Evolutionary conservation across 352 stramenopile species (phyloP), one percentile per base, ranked within the genome.

Genomic region (Phytophthora colocasiae): DNA sequence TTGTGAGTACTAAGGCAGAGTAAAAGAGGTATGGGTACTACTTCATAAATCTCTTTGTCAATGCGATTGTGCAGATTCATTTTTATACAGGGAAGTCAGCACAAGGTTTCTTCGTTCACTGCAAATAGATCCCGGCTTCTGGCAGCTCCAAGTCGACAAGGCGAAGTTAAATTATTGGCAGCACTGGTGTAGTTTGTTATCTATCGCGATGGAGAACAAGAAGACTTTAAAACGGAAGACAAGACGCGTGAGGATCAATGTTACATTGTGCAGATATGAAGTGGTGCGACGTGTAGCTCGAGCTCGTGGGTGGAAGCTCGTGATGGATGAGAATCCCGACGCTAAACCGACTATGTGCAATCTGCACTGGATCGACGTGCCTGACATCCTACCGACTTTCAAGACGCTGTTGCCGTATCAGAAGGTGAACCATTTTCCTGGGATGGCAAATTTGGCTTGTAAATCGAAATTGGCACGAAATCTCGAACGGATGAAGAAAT

Each of bases 381-480:
- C 92, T 1, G 91, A 95, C 56, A 97, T 98, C 59, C 69, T 93
- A 19, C 83, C 89, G 41, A 94, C 90, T 45, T 98, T 98, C 69
- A 87, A 90, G 38, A 74, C 81, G 15, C 69, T 98, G 26, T 71
- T 96, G 71, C 91, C 91, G 40, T 99, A 96, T 77, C 94, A 98
- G 54, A 92, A 93, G 29, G 91, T 98, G 52, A 99, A 98, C 69
- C 96, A 99, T 64, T 98, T 99, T 57, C 95, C 95, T 27, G 96
- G 95, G 14, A 99, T 99, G 95, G 95, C 83, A 15, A 92, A 97
- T 56, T 71, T 99, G 12, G 95, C 95, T 17, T 90, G 97, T 27
- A 99, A 99, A 73, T 97, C 90, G 43, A 93, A 97, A 27, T 77
- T 99, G 44, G 95, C 96, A 8, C 91, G 97, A 60, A 98, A 98